Conservation (phyloP, 2,329 filamentous ascomycete species). For the Aspergillus pseudotamarii region DNA sequence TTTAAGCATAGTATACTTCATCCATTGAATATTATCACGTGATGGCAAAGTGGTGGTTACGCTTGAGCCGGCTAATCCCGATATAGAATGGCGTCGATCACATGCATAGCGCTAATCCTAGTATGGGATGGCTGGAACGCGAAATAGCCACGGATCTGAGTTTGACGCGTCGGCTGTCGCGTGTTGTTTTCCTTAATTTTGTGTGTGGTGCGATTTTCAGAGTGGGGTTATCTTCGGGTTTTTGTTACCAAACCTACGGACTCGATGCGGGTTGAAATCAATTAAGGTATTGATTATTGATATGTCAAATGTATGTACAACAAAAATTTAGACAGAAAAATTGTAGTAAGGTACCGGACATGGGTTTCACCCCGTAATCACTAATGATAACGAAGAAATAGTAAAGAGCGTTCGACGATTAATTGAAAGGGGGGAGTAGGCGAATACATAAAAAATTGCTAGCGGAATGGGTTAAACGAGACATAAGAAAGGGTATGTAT, state of each 20-base stretch:
- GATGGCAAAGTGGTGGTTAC: neutral
- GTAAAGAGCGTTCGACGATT: neutral
- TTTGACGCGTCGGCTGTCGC: constrained; percentile 16
- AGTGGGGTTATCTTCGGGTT: neutral
- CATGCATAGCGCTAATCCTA: constrained; percentile 2
- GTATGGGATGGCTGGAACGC: constrained; percentile 11
- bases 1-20: neutral
- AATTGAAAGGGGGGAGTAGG: neutral
- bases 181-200: constrained; percentile 11
- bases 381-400: neutral
- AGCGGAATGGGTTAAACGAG: constrained; percentile 4
- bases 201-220: constrained; percentile 3
- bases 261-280: neutral
- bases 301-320: constrained; percentile 9
- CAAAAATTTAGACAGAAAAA: neutral
- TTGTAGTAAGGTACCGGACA: neutral
- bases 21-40: neutral
- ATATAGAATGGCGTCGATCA: neutral
- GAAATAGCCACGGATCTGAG: constrained; percentile 19
- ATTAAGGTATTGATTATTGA: constrained; percentile 1
- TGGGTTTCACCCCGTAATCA: neutral
- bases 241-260: neutral
- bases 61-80: neutral
- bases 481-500: constrained; percentile 21
- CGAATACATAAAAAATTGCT: constrained; percentile 16